A percentile compares a stretch with the other conserved stretches of the same genome.
Evolutionary conservation across 257 asterid species (phyloP).

Genomic region (Fraxinus quadrangulata): DNA sequence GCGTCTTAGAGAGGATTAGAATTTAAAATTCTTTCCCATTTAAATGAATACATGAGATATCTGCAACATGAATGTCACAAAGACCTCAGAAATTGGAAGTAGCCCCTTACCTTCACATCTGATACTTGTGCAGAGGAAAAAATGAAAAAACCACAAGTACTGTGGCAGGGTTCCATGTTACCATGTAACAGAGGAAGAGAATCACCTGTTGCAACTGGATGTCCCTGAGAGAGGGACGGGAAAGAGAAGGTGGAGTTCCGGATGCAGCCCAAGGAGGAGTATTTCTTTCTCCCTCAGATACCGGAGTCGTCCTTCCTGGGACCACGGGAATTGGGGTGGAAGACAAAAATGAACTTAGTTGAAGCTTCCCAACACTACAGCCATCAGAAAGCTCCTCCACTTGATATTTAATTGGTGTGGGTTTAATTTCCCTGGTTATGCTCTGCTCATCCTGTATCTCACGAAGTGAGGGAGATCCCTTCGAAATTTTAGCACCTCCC

Average conservation of each 20-base stretch:
- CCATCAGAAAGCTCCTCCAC: constrained; percentile 49
- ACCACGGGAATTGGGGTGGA: constrained; percentile 67
- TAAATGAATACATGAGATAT: background rate
- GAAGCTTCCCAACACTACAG: constrained; percentile 43
- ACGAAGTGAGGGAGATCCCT: constrained; percentile 71
- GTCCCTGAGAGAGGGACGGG: constrained; percentile 89
- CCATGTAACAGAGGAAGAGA: background rate
- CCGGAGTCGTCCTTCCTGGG: constrained; percentile 43
- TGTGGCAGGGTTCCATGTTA: background rate
- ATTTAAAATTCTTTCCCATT: background rate
- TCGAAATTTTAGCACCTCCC: constrained; percentile 79
- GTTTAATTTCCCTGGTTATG: constrained; percentile 48
- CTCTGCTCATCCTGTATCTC: constrained; percentile 88
- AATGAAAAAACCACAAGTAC: background rate
- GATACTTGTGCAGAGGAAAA: background rate
- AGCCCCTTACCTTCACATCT: background rate
- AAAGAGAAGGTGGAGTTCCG: constrained; percentile 74
- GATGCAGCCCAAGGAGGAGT: constrained; percentile 97
- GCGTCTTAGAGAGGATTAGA: background rate
- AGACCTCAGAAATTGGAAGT: background rate
- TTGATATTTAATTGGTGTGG: constrained; percentile 41
- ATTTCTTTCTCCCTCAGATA: constrained; percentile 64
- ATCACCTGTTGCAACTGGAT: constrained; percentile 91
- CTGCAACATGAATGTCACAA: background rate
- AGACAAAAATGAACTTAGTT: constrained; percentile 55